A percentile compares a stretch with the other conserved stretches of the same genome.
Conservation (phyloP, 768 basidiomycete species). For the Kwoniella europaea region DNA sequence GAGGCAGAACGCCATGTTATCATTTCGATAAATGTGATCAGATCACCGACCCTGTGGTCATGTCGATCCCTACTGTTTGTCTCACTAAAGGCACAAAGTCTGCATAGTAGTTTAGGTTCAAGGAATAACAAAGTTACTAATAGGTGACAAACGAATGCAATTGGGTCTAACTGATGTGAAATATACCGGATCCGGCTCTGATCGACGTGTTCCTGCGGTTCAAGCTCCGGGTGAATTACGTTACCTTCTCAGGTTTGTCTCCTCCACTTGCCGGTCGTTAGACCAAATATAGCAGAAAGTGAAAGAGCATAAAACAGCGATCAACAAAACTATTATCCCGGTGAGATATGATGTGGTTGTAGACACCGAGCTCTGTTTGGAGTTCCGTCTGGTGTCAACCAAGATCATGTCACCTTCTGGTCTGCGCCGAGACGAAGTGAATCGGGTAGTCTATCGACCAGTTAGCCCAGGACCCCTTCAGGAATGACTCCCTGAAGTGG, state of each 20-base stretch:
- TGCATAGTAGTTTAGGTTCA: background rate
- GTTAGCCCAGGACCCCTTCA: no score
- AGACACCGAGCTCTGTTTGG: no score
- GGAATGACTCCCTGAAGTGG: background rate
- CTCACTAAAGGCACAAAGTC: background rate
- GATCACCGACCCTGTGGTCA: background rate
- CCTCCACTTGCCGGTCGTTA: background rate
- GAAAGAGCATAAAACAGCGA: no score
- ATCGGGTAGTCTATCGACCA: no score
- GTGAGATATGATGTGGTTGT: no score
- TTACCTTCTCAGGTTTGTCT: background rate
- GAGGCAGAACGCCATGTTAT: background rate
- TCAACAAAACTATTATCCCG: no score
- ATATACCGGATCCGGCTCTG: slow-evolving; percentile 10
- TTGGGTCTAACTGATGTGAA: slow-evolving; percentile 1
- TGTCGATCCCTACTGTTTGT: slow-evolving; percentile 4
- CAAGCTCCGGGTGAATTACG: background rate
- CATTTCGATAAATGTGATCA: background rate
- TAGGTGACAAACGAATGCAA: slow-evolving; percentile 12
- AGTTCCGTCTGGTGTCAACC: no score
- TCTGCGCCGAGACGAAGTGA: no score
- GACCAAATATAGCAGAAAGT: no score
- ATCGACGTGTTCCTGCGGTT: background rate
- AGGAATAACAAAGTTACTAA: slow-evolving; percentile 1
- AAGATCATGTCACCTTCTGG: no score